Evolutionary conservation across 2,329 filamentous ascomycete species (phyloP).

Genomic region (Stylonectria norvegica): DNA sequence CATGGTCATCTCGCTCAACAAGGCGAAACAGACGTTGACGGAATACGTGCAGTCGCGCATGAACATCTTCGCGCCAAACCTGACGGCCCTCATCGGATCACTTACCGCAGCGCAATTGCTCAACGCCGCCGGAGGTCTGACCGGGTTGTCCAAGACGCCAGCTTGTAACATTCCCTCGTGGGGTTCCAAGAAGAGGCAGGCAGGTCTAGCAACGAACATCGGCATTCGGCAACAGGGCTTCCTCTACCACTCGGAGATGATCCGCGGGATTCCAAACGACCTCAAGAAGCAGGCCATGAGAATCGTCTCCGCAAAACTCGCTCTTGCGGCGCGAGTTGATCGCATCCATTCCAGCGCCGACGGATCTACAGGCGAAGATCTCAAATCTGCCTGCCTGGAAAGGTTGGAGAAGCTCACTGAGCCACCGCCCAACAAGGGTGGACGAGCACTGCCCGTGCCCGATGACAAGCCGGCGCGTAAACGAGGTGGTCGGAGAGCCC

Average conservation of each 20-base stretch:
- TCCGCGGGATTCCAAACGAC: slow-evolving; percentile 78
- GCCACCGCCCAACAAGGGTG: slow-evolving; percentile 83
- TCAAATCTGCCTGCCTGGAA: slow-evolving; percentile 78
- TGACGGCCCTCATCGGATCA: slow-evolving; percentile 86
- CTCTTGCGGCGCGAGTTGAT: slow-evolving; percentile 89
- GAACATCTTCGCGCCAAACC: slow-evolving; percentile 91
- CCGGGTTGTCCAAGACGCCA: slow-evolving; percentile 85
- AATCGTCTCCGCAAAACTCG: slow-evolving; percentile 88
- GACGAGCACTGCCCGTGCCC: slow-evolving; percentile 81
- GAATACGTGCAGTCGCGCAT: slow-evolving; percentile 97
- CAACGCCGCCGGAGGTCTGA: slow-evolving; percentile 86
- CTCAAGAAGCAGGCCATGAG: slow-evolving; percentile 92
- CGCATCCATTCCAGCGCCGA: slow-evolving; percentile 77
- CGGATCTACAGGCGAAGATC: slow-evolving; percentile 76
- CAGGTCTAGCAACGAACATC: slow-evolving; percentile 88
- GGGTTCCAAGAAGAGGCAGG: slow-evolving; percentile 82
- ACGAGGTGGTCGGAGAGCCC: slow-evolving; percentile 80
- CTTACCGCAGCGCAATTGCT: slow-evolving; percentile 94
- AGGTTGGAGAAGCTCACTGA: slow-evolving; percentile 91
- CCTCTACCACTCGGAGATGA: slow-evolving; percentile 86
- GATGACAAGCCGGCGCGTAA: slow-evolving; percentile 95
- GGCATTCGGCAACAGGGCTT: slow-evolving; percentile 89
- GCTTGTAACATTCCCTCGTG: slow-evolving; percentile 89
- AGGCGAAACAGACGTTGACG: slow-evolving; percentile 79
- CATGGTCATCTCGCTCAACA: slow-evolving; percentile 83